Evolutionary conservation across 140 eudicot genomes (phyloP).

Genomic region (Ambrosia hybrid): DNA sequence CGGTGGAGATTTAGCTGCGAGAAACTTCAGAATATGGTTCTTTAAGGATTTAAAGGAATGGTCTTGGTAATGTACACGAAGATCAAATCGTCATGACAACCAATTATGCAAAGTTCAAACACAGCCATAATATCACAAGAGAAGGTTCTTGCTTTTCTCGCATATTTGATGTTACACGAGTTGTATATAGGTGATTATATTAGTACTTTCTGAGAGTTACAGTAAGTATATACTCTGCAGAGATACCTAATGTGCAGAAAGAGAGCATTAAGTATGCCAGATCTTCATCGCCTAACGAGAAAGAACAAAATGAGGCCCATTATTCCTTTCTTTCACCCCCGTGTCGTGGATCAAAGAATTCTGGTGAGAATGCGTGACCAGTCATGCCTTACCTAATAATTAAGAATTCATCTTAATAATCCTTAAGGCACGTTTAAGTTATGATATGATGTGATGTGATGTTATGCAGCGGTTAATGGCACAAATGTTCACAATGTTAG

Average conservation of each 20-base stretch:
- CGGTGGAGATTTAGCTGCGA: constrained; percentile 59
- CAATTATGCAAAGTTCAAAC: constrained; percentile 24
- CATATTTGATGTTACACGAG: not conserved
- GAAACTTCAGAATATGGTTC: constrained; percentile 82
- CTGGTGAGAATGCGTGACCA: constrained; percentile 36
- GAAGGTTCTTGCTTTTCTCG: constrained; percentile 44
- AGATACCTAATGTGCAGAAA: constrained; percentile 20
- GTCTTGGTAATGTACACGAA: constrained; percentile 17
- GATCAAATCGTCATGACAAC: constrained; percentile 26
- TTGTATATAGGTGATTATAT: not conserved
- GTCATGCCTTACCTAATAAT: not conserved
- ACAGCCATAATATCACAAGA: constrained; percentile 20
- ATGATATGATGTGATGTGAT: constrained; percentile 33
- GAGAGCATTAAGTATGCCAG: constrained; percentile 24
- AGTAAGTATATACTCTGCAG: constrained; percentile 42
- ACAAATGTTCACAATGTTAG: constrained; percentile 17
- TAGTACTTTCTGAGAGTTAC: constrained; percentile 3
- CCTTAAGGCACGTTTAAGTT: not conserved
- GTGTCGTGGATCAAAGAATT: constrained; percentile 27
- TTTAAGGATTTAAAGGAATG: constrained; percentile 56
- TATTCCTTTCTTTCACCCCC: constrained; percentile 42
- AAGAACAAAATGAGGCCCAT: constrained; percentile 26
- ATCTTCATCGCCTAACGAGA: constrained; percentile 31
- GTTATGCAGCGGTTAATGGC: constrained; percentile 43
- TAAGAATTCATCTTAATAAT: constrained; percentile 17